These are phyloP conservation scores for Pulveroboletus sp. DNA, from an alignment of 768 basidiomycete species.

Conservation along the genomic window DNA sequence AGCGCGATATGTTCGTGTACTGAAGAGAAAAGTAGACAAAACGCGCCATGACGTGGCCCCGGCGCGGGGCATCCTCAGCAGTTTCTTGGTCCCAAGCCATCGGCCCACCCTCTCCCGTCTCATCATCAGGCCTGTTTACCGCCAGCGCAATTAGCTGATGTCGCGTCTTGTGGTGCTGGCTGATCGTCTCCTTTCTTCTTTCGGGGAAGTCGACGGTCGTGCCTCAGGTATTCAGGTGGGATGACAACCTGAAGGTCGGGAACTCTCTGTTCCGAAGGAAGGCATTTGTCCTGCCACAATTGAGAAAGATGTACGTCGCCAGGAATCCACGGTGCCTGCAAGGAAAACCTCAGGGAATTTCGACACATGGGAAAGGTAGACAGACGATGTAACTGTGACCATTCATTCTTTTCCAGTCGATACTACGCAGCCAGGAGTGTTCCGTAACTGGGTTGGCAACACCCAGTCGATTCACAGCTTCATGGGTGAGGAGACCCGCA, in stretches of 20 bases:
- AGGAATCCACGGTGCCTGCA: slow-evolving; percentile 43
- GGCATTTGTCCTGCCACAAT: slow-evolving; percentile 35
- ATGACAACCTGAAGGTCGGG: slow-evolving; percentile 36
- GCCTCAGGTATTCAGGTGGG: slow-evolving; percentile 32
- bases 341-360: not conserved
- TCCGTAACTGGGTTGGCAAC: slow-evolving; percentile 30
- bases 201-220: slow-evolving; percentile 35
- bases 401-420: slow-evolving; percentile 47
- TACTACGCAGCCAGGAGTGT: slow-evolving; percentile 43
- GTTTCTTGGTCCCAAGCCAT: not conserved
- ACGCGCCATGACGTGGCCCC: not conserved
- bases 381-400: slow-evolving; percentile 43
- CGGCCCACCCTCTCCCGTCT: too few relatives aligned
- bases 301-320: slow-evolving; percentile 20
- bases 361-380: not conserved
- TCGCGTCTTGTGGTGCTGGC: not conserved
- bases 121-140: not conserved
- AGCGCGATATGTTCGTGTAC: not conserved
- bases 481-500: slow-evolving; percentile 34
- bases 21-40: not conserved
- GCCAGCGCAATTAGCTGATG: not conserved
- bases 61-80: not conserved
- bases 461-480: slow-evolving; percentile 39
- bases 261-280: slow-evolving; percentile 35
- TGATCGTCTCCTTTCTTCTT: not conserved